phyloP scores from a whole-genome alignment of 805 yeast genomes.

The Candida nemodendra region DNA sequence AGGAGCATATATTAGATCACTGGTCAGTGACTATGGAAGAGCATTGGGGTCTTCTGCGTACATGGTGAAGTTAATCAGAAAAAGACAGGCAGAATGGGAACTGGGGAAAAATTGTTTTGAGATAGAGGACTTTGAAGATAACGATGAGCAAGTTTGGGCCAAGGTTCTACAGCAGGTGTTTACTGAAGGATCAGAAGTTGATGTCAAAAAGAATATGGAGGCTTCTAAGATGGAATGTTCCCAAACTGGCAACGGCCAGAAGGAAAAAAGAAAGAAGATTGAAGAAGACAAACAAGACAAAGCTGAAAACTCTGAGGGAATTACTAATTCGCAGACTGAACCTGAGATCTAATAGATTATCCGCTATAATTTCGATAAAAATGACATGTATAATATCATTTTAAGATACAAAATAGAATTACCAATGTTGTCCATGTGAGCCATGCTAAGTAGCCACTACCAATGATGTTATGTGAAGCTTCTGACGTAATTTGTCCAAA shows the following conservation, averaged over 20 bases:
- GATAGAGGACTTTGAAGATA: constrained; percentile 60
- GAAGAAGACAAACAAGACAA: constrained; percentile 6
- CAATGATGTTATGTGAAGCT: background rate
- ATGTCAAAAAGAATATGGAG: constrained; percentile 40
- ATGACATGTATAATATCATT: no score
- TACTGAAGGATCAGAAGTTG: constrained; percentile 39
- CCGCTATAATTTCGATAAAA: no score
- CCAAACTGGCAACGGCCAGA: no score
- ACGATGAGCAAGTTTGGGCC: constrained; percentile 68
- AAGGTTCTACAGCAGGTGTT: constrained; percentile 57
- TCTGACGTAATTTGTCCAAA: background rate
- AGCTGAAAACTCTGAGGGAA: no score
- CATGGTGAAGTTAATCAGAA: constrained; percentile 79
- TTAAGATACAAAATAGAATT: constrained; percentile 1
- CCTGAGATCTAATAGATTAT: no score
- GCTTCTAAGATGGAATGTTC: no score
- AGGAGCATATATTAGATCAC: constrained; percentile 91
- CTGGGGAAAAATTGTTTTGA: constrained; percentile 67
- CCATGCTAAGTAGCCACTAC: constrained; percentile 5
- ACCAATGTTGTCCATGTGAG: constrained; percentile 4
- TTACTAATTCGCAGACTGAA: no score
- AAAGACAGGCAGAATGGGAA: constrained; percentile 82
- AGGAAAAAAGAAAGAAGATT: constrained; percentile 22
- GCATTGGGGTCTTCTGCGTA: constrained; percentile 79
- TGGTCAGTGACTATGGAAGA: constrained; percentile 85